Percentiles rank a stretch among this genome's conserved stretches.
phyloP scores from a whole-genome alignment of 495 filamentous ascomycete species.

The Aspergillus kassunensis region DNA sequence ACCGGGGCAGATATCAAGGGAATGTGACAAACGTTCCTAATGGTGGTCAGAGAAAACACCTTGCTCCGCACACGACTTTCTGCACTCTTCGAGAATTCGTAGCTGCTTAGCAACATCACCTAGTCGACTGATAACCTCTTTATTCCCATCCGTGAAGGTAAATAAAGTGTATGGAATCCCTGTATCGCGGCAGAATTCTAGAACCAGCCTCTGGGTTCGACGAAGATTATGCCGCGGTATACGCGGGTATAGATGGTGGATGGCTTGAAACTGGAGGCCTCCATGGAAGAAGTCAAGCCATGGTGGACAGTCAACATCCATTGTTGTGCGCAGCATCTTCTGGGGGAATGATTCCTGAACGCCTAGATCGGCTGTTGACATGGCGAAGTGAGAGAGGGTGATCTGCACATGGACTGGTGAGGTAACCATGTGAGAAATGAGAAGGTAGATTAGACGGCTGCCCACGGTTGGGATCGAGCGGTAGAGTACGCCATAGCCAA shows the following conservation, averaged over 20 bases:
- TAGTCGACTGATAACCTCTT: slow-evolving; percentile 76
- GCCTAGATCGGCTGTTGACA: slow-evolving; percentile 90
- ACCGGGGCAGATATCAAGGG: background rate
- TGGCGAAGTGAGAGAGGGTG: slow-evolving; percentile 93
- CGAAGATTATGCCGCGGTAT: slow-evolving; percentile 93
- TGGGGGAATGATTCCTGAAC: slow-evolving; percentile 88
- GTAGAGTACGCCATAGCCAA: slow-evolving; percentile 81
- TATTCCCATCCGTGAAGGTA: slow-evolving; percentile 91
- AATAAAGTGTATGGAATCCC: slow-evolving; percentile 92
- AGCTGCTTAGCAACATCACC: slow-evolving; percentile 87
- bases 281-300: slow-evolving; percentile 98
- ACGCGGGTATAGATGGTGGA: slow-evolving; percentile 93
- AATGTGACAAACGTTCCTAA: slow-evolving; percentile 5
- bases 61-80: slow-evolving; percentile 52
- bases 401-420: slow-evolving; percentile 92
- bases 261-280: slow-evolving; percentile 92
- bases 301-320: slow-evolving; percentile 93
- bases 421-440: slow-evolving; percentile 84
- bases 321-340: slow-evolving; percentile 94
- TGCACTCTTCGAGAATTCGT: slow-evolving; percentile 81
- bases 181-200: slow-evolving; percentile 86
- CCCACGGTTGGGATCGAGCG: slow-evolving; percentile 64
- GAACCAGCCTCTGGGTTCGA: slow-evolving; percentile 72
- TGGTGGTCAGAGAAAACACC: slow-evolving; percentile 37
- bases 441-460: slow-evolving; percentile 68